phyloP scores from a whole-genome alignment of 352 stramenopile genomes.

The Phytopythium montanum region DNA sequence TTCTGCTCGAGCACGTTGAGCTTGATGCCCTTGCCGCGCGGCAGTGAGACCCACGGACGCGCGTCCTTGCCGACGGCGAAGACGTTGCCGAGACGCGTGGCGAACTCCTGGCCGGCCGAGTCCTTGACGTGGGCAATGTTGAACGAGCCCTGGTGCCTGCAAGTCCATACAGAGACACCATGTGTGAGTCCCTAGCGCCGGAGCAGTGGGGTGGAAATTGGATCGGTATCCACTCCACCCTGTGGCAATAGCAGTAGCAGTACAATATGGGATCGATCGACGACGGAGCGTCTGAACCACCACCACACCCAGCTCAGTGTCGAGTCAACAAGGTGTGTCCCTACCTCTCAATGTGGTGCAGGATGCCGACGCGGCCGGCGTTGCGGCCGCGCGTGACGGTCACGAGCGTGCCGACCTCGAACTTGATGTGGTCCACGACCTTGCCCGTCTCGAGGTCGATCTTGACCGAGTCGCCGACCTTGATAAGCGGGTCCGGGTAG shows the following conservation, averaged over 20 bases:
- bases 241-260: not conserved
- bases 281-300: slow-evolving; percentile 23
- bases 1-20: slow-evolving; percentile 98
- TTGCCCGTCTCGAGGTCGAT: slow-evolving; percentile 98
- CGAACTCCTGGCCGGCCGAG: slow-evolving; percentile 96
- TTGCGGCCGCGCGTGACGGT: slow-evolving; percentile 98
- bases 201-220: not conserved
- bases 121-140: slow-evolving; percentile 99
- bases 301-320: slow-evolving; percentile 88
- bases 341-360: slow-evolving; percentile 96
- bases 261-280: slow-evolving; percentile 3
- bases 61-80: slow-evolving; percentile 96
- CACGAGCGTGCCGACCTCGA: slow-evolving; percentile 97
- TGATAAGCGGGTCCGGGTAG: slow-evolving; percentile 98
- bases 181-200: no score
- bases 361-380: slow-evolving; percentile 94
- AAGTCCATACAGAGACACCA: no score
- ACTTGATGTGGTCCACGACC: slow-evolving; percentile 97
- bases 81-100: slow-evolving; percentile 96
- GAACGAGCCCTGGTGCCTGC: slow-evolving; percentile 99
- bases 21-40: slow-evolving; percentile 99
- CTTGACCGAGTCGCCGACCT: slow-evolving; percentile 99
- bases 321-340: slow-evolving; percentile 89
- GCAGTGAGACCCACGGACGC: slow-evolving; percentile 93
- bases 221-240: not conserved